These are phyloP conservation scores for Trametes versicolor DNA, from an alignment of 1,284 basidiomycete species.

Conservation along the genomic window DNA sequence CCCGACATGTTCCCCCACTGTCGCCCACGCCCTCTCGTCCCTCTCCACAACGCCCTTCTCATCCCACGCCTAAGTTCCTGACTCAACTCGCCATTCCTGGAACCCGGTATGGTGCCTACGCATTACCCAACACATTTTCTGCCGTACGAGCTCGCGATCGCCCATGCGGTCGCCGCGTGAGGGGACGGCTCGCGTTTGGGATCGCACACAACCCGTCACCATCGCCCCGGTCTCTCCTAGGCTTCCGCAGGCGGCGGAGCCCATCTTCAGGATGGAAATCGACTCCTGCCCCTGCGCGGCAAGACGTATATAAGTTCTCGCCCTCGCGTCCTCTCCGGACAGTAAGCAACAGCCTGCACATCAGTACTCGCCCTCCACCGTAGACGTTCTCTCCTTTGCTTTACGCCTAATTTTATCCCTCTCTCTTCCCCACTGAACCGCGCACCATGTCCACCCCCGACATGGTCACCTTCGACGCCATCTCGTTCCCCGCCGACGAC, in stretches of 20 bases:
- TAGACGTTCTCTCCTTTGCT: conserved; percentile 28
- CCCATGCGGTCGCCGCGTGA: conserved; percentile 28
- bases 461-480: conserved; percentile 65
- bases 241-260: conserved; percentile 7
- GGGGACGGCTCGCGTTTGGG: conserved; percentile 2
- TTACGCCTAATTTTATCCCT: conserved; percentile 33
- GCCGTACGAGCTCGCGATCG: conserved; percentile 19
- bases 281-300: conserved; percentile 16
- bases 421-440: conserved; percentile 14
- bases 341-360: conserved; percentile 28
- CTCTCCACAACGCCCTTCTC: not conserved
- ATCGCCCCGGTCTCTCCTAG: conserved; percentile 11
- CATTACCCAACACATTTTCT: conserved; percentile 19
- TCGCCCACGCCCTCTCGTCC: not conserved
- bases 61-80: conserved; percentile 2
- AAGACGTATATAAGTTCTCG: conserved; percentile 34
- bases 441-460: conserved; percentile 63
- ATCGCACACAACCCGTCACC: conserved; percentile 21
- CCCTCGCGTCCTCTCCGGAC: conserved; percentile 21
- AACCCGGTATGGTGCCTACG: conserved; percentile 7
- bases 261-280: conserved; percentile 8
- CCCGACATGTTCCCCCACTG: not conserved
- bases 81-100: conserved; percentile 8
- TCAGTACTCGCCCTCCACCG: conserved; percentile 21
- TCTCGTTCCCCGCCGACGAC: conserved; percentile 51